Conservation (phyloP, 139 green algal species). For the Micromonas commoda region DNA sequence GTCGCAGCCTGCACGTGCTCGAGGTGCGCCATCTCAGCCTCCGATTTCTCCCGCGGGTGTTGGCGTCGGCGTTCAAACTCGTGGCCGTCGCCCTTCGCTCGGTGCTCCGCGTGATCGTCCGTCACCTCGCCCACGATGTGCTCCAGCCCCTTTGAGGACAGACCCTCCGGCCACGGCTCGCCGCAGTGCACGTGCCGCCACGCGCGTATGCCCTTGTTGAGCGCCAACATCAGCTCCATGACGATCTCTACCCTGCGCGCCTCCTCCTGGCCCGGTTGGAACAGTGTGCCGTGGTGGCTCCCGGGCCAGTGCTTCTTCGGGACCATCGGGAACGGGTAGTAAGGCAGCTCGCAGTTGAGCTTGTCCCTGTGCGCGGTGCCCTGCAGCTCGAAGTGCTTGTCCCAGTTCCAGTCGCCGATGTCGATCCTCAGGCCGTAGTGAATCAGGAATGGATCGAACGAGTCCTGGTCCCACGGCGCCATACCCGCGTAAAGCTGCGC, state of each 20-base stretch:
- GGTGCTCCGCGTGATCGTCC: no score
- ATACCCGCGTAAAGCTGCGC: constrained; percentile 8
- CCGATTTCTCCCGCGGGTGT: no score
- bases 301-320: no score
- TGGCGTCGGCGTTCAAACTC: no score
- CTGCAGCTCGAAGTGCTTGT: constrained; percentile 16
- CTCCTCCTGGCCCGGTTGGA: not conserved
- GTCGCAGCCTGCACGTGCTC: no score
- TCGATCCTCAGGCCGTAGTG: constrained; percentile 8
- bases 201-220: not conserved
- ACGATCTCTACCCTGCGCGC: not conserved
- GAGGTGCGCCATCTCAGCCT: no score
- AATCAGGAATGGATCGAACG: constrained; percentile 9
- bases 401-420: not conserved
- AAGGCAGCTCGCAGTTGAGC: not conserved
- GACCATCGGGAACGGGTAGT: not conserved
- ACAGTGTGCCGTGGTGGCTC: no score
- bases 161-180: not conserved
- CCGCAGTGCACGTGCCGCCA: not conserved
- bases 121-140: no score
- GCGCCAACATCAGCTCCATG: not conserved
- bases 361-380: not conserved
- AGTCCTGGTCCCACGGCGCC: constrained; percentile 9
- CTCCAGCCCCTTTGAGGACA: not conserved
- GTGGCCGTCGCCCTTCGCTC: no score